phyloP scores from a whole-genome alignment of 164 flowering plant species.

The Chimonanthus praecox region DNA sequence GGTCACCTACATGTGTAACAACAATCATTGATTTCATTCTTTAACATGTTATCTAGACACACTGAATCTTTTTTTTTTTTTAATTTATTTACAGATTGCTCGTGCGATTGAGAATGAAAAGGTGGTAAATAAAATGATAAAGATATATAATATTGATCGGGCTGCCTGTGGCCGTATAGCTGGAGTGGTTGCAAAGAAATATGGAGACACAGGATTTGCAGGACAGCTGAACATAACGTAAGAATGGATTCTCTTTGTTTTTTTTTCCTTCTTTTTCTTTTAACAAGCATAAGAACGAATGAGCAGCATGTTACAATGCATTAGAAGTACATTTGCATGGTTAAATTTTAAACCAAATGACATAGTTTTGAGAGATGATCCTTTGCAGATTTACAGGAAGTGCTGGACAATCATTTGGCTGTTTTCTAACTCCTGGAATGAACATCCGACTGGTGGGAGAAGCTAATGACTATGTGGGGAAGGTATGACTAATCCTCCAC shows the following conservation, averaged over 20 bases:
- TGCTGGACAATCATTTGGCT: conserved; percentile 97
- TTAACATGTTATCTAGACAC: neutral
- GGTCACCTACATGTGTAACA: neutral
- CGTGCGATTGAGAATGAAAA: conserved; percentile 90
- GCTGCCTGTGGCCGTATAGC: conserved; percentile 97
- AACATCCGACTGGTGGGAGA: conserved; percentile 91
- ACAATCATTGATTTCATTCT: neutral
- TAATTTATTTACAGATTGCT: conserved; percentile 44
- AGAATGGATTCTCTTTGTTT: conserved; percentile 11
- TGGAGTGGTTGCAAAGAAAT: conserved; percentile 88
- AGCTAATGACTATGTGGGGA: conserved; percentile 97
- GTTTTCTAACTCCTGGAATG: conserved; percentile 96
- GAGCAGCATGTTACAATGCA: neutral
- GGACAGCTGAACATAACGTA: conserved; percentile 95
- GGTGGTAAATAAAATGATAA: conserved; percentile 54
- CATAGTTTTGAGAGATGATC: neutral
- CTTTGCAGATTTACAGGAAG: conserved; percentile 79
- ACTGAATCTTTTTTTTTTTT: neutral
- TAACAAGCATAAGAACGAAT: neutral
- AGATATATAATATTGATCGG: conserved; percentile 87
- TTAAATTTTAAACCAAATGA: conserved; percentile 1
- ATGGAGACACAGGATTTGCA: conserved; percentile 98
- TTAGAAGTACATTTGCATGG: neutral
- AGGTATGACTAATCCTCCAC: conserved; percentile 39
- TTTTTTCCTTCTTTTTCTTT: neutral